These are phyloP conservation scores for Albugo candida DNA, from an alignment of 352 stramenopile genomes.

Conservation along the genomic window DNA sequence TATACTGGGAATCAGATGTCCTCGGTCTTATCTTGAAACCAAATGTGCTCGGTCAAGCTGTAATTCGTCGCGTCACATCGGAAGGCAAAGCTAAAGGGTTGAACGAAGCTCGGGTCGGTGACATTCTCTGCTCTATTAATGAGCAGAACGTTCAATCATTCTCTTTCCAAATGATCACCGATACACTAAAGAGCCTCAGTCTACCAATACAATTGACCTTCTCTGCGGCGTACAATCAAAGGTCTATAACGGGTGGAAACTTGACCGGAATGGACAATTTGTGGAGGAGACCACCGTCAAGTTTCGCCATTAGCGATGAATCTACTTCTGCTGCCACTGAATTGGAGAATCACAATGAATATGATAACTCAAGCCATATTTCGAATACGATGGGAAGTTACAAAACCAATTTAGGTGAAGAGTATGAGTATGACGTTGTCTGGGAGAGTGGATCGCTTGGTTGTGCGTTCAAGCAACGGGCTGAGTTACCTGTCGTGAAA, in stretches of 20 bases:
- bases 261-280: conserved; percentile 2
- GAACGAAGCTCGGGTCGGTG: conserved; percentile 37
- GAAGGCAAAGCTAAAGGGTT: conserved; percentile 34
- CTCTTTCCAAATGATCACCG: conserved; percentile 45
- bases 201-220: conserved; percentile 55
- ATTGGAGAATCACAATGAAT: too few species aligned
- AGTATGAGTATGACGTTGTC: conserved; percentile 49
- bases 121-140: conserved; percentile 53
- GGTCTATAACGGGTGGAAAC: conserved; percentile 3
- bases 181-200: conserved; percentile 27
- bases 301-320: too few species aligned
- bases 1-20: conserved; percentile 42
- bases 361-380: background rate
- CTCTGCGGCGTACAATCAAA: conserved; percentile 12
- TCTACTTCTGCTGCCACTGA: background rate
- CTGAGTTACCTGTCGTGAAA: conserved; percentile 46
- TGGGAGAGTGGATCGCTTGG: conserved; percentile 52
- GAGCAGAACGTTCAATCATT: conserved; percentile 22
- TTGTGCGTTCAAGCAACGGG: conserved; percentile 56
- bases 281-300: too few species aligned
- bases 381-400: background rate
- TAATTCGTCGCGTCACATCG: conserved; percentile 67
- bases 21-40: conserved; percentile 58
- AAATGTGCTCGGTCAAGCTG: conserved; percentile 20
- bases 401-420: too few species aligned